These are phyloP conservation scores for Haberlea rhodopensis DNA, from an alignment of 257 asterid species.

Conservation along the genomic window DNA sequence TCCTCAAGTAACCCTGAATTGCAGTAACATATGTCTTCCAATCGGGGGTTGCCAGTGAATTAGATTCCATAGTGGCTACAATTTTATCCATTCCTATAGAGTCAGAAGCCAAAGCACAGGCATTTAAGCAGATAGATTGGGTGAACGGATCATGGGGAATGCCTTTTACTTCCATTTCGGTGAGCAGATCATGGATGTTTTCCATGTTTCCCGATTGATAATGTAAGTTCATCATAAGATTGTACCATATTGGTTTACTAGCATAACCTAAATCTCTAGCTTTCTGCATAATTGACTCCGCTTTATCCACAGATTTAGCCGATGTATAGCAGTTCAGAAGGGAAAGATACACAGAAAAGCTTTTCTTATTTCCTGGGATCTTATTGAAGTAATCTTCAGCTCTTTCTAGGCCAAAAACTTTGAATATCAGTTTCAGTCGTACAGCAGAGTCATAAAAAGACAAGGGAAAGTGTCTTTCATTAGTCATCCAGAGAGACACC, in stretches of 20 bases:
- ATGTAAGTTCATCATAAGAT: slow-evolving; percentile 61
- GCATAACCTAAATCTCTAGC: slow-evolving; percentile 50
- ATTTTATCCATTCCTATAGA: slow-evolving; percentile 51
- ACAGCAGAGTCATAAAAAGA: slow-evolving; percentile 39
- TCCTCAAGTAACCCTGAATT: slow-evolving; percentile 46
- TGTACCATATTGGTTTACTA: slow-evolving; percentile 51
- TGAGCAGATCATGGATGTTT: slow-evolving; percentile 40
- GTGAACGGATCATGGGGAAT: slow-evolving; percentile 43
- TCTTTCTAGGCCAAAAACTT: slow-evolving; percentile 47
- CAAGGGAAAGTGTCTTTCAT: slow-evolving; percentile 33
- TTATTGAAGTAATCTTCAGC: slow-evolving; percentile 49
- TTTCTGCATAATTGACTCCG: slow-evolving; percentile 61
- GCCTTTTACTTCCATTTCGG: slow-evolving; percentile 58
- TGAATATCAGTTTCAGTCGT: slow-evolving; percentile 49
- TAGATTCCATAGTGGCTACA: slow-evolving; percentile 41
- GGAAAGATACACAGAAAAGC: slow-evolving; percentile 35
- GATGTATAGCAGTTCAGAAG: slow-evolving; percentile 65
- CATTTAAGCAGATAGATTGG: slow-evolving; percentile 37
- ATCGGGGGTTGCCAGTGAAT: slow-evolving; percentile 24
- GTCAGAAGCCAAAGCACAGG: slow-evolving; percentile 53
- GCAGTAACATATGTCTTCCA: slow-evolving; percentile 40
- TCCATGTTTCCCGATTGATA: slow-evolving; percentile 35
- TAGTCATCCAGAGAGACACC: slow-evolving; percentile 78
- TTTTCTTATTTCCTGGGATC: slow-evolving; percentile 40
- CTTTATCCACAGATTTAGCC: slow-evolving; percentile 54